Evolutionary conservation across 495 filamentous ascomycete species (phyloP), one percentile per base, ranked within the genome.

Genomic region (Cetradonia linearis): DNA sequence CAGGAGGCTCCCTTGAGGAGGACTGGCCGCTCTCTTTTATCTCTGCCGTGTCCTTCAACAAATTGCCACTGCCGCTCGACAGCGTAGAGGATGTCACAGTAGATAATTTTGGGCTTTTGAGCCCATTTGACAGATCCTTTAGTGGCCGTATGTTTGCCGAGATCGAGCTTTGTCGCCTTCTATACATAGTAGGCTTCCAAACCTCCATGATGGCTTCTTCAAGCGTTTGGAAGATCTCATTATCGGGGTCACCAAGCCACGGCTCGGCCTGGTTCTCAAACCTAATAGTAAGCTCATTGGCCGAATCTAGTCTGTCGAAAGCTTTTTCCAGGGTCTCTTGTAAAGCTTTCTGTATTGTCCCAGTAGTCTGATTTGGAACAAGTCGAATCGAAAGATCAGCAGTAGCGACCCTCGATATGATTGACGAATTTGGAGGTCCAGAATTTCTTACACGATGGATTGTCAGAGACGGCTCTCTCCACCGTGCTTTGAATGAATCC

Each of bases 381-480:
- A 98, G 83, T 20, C 93, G 88, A 38, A 98, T 78, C 5, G 92
- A 96, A 23, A 98, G 78, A 59, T 87, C 83, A 4, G 89, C 92
- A 47, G 83, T 87, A 10, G 92, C 94, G 54, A 86, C 80, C 55
- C 87, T 84, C 38, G 91, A 91, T 63, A 98, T 95, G 30, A 96
- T 82, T 14, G 89, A 89, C 3, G 88, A 87, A 65, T 89, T 86
- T 31, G 77, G 72, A 1, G 88, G 86, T 0, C 88, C 88, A 11
- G 90, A 92, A 58, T 69, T 74, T 53, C 73, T 78, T 68, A 96
- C 85, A 27, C 90, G 86, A 68, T 97, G 94, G 48, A 97, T 85
- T 0, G 93, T 97, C 30, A 97, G 76, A 23, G 91, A 92, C 0
- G 94, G 89, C 67, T 96, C 91, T n/a, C 91, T 86, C 93, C 93